Base-by-base conservation (phyloP, 805 yeast species). In the Candida endomychidarum region DNA sequence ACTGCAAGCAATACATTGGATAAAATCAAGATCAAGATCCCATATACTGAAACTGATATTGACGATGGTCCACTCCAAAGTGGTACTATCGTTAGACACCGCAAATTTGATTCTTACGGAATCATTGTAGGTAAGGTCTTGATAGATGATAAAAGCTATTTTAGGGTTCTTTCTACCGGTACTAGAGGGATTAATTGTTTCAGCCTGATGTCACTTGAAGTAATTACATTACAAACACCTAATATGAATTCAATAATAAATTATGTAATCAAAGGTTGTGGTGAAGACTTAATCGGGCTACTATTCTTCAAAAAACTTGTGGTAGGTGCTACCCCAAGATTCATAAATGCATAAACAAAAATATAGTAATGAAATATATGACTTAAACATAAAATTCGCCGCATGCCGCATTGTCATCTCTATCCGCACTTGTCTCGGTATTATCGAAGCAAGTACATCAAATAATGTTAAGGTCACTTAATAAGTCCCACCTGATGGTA, bases 141-240 rank as follows among this genome's bases (percentile, higher is more conserved):
- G 8, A 19, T 16, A 9, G 16, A 6, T 2, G 32, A 36, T 9
- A 14, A 34, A 10, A 29, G 4, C 2, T 51, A 40, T 28, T 46
- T 41, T 34, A 40, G 47, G 20, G 52, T 50, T 9, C 48, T 38
- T 14, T 47, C 58, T 8, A 45, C 47, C 8, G n/a, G n/a, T n/a
- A n/a, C n/a, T n/a, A n/a, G n/a, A n/a, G n/a, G n/a, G n/a, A 32
- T 51, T 14, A 54, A 52, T 27, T 41, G 48, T n/a, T 51, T 43
- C 32, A 43, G 38, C 17, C 12, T 26, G 3, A 31, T 18, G 6
- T 49, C 52, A 11, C 30, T 48, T 2, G 19, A 33, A 3, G 22
- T 36, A 23, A 18, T 45, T 16, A 25, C 16, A 21, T n/a, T 11
- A 11, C 20, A 37, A 12, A 31, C 40, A 18, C 26, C 21, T 14